Evolutionary conservation across 2,329 filamentous ascomycete species (phyloP).

Genomic region (Dendryphion nanum): DNA sequence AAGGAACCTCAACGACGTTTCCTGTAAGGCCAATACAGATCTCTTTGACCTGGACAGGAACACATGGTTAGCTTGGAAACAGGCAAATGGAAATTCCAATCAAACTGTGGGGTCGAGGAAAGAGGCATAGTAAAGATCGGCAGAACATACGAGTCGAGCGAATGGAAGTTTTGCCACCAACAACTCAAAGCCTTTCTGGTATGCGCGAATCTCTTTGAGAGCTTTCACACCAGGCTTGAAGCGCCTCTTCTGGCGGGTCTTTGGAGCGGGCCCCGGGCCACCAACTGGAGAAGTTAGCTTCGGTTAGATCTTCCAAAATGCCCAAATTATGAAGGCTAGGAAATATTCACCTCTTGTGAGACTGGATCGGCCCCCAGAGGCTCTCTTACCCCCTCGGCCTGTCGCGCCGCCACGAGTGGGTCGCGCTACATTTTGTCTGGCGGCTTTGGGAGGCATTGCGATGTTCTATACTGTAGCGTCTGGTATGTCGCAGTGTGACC

Average conservation of each 20-base stretch:
- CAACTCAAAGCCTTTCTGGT: slow-evolving; percentile 96
- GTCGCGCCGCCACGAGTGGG: slow-evolving; percentile 28
- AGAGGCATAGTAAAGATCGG: neutral
- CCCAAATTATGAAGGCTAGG: too few relatives aligned
- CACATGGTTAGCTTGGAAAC: neutral
- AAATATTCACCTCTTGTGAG: neutral
- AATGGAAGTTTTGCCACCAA: slow-evolving; percentile 97
- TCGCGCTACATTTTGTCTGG: slow-evolving; percentile 29
- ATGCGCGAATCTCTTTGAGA: slow-evolving; percentile 96
- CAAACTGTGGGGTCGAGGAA: too few relatives aligned
- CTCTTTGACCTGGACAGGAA: slow-evolving; percentile 51
- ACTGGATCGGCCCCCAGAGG: slow-evolving; percentile 10
- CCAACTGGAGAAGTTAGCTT: slow-evolving; percentile 16
- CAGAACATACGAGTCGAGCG: slow-evolving; percentile 76
- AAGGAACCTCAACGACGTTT: neutral
- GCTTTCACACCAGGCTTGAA: slow-evolving; percentile 74
- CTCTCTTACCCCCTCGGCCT: slow-evolving; percentile 15
- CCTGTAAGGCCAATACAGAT: slow-evolving; percentile 66
- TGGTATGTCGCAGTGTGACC: too few relatives aligned
- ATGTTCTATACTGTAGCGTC: too few relatives aligned
- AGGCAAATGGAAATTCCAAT: too few relatives aligned
- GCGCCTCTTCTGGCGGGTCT: slow-evolving; percentile 34
- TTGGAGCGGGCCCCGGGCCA: slow-evolving; percentile 30
- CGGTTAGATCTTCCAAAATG: slow-evolving; percentile 1
- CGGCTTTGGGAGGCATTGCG: slow-evolving; percentile 25